phyloP scores from a whole-genome alignment of 2,329 filamentous ascomycete genomes.

The Sclerotinia nivalis region DNA sequence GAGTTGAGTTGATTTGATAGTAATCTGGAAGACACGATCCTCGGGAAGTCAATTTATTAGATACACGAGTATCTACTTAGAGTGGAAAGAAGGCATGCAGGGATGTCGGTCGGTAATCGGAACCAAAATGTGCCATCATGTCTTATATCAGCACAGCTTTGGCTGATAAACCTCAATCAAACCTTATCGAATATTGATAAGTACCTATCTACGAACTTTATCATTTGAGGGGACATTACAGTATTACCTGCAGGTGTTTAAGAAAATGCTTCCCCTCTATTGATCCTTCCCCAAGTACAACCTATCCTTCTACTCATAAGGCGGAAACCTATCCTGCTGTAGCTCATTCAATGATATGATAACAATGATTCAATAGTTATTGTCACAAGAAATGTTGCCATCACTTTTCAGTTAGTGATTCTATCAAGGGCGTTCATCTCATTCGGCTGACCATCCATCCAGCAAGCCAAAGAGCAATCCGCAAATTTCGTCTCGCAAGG shows the following conservation, averaged over 20 bases:
- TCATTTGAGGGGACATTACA: background rate
- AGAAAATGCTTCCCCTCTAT: background rate
- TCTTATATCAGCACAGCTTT: no score
- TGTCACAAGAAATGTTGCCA: slow-evolving; percentile 22
- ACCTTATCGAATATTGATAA: no score
- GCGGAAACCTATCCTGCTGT: background rate
- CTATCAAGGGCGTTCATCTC: slow-evolving; percentile 11
- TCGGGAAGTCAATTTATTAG: background rate
- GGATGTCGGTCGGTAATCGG: background rate
- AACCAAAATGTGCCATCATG: no score
- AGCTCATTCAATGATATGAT: slow-evolving; percentile 1
- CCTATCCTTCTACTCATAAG: background rate
- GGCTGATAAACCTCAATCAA: no score
- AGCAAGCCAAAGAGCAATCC: slow-evolving; percentile 6
- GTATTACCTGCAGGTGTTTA: background rate
- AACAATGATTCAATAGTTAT: background rate
- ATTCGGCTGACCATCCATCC: slow-evolving; percentile 9
- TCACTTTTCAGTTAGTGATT: slow-evolving; percentile 16
- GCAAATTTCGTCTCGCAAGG: slow-evolving; percentile 1
- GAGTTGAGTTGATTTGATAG: background rate
- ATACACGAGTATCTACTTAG: background rate
- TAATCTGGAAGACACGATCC: slow-evolving; percentile 10
- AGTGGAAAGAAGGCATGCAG: background rate
- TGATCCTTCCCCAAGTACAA: slow-evolving; percentile 19
- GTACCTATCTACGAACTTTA: background rate